Evolutionary conservation across 768 basidiomycete genomes (phyloP), one percentile per base, ranked within the genome.

Genomic region (Pulveroboletus sp.): DNA sequence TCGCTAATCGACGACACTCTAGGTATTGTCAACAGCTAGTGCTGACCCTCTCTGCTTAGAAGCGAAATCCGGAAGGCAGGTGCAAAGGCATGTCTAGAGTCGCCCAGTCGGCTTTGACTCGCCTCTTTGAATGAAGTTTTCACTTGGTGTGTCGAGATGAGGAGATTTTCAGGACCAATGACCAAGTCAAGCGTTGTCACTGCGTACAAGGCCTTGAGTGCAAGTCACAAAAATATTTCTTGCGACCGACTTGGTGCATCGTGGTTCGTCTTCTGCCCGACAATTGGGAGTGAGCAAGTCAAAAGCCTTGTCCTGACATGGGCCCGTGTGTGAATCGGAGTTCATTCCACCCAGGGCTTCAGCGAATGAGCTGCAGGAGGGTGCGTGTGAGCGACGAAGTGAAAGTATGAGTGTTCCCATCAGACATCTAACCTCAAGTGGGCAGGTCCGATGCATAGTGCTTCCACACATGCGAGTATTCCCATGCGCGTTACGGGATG

Each of bases 361-460:
- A 30, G 32, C 50, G 49, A 46, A 61, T 58, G 50, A 51, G 47
- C 28, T 39, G 27, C 32, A 47, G 41, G 33, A 39, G 36, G 31
- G 31, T 32, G 60, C 63, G 62, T 63, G 62, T 63, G 57, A 62
- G 57, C 53, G 60, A 65, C 50, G 63, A 59, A 60, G 63, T 54
- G 50, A 43, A 24, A 40, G 9, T 40, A 18, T 21, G 32, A 41
- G 37, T n/a, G 32, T 18, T 14, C 36, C 33, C 15, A n/a, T 27
- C 26, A 30, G 33, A 36, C 8, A 53, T 50, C 44, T 43, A 47
- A 42, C 52, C 54, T 42, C 40, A 48, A 44, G 47, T 24, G 43
- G 50, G 40, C 49, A 50, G 43, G 46, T 36, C 43, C 43, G 14
- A 28, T 21, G 21, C 39, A 43, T 51, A 49, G 47, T 28, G 43